Percentiles rank a stretch among this genome's conserved stretches.
phyloP scores from a whole-genome alignment of 2,329 filamentous ascomycete species.

The Aspergillus sp. region DNA sequence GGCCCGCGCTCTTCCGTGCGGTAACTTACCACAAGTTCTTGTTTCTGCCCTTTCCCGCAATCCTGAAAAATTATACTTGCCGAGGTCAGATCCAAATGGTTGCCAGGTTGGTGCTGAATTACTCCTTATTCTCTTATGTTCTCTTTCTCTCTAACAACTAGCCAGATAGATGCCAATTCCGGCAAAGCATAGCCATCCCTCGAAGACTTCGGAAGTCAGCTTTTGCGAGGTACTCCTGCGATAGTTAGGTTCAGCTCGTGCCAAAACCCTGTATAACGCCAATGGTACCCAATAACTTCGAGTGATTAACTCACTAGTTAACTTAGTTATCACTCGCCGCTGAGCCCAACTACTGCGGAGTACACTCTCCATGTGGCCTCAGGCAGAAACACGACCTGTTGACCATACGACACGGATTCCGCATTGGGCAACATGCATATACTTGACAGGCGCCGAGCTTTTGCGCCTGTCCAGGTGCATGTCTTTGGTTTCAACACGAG shows the following conservation, averaged over 20 bases:
- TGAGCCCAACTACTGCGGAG: neutral
- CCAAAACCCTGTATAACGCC: neutral
- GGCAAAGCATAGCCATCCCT: neutral
- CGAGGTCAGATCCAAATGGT: neutral
- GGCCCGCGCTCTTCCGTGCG: neutral
- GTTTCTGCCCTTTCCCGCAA: neutral
- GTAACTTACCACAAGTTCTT: neutral
- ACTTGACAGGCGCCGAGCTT: neutral
- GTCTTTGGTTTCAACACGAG: neutral
- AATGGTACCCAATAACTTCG: neutral
- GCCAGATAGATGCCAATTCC: neutral
- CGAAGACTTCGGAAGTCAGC: neutral
- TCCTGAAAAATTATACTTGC: neutral
- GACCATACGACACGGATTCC: neutral
- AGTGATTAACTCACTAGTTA: neutral
- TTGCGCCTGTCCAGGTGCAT: neutral
- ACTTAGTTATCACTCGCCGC: neutral
- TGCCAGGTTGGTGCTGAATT: too few relatives aligned
- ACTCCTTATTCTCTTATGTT: too few relatives aligned
- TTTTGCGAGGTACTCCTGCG: neutral
- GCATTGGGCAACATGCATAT: neutral
- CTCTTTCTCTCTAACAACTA: neutral
- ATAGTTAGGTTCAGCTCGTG: neutral
- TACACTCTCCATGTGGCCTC: neutral
- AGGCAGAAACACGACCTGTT: neutral